A percentile compares a stretch with the other conserved stretches of the same genome.
These are phyloP conservation scores for Ophiostoma angusticollis DNA, from an alignment of 2,329 filamentous ascomycete species.

Conservation along the genomic window DNA sequence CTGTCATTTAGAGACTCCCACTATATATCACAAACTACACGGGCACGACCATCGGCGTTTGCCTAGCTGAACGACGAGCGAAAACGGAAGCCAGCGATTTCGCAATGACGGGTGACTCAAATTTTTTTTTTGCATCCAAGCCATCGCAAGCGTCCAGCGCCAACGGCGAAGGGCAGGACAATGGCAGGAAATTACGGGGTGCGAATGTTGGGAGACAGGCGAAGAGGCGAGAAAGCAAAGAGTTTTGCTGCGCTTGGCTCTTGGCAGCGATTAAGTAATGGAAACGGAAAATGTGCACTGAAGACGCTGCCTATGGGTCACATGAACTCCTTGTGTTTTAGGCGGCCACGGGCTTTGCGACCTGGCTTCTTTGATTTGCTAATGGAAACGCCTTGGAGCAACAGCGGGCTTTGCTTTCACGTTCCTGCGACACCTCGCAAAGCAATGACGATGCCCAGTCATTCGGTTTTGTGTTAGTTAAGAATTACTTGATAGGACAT, in stretches of 20 bases:
- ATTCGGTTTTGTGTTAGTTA: constrained; percentile 14
- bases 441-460: no score
- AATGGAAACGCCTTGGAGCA: constrained; percentile 7
- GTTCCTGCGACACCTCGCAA: no score
- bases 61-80: not conserved
- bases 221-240: no score
- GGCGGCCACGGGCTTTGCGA: no score
- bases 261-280: constrained; percentile 10
- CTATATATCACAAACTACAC: not conserved
- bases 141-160: not conserved
- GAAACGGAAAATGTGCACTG: constrained; percentile 1
- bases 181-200: no score
- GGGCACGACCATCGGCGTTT: constrained; percentile 5
- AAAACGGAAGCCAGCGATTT: constrained; percentile 3
- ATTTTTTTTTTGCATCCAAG: not conserved
- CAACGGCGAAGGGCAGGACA: not conserved
- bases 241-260: no score
- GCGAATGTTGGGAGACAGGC: no score
- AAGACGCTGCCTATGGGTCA: no score
- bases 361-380: no score
- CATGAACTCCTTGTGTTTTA: no score
- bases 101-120: constrained; percentile 3
- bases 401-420: no score
- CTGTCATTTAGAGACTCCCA: no score
- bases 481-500: constrained; percentile 10